Conservation (phyloP, 345 rosid species). For the Ceriops decandra region DNA sequence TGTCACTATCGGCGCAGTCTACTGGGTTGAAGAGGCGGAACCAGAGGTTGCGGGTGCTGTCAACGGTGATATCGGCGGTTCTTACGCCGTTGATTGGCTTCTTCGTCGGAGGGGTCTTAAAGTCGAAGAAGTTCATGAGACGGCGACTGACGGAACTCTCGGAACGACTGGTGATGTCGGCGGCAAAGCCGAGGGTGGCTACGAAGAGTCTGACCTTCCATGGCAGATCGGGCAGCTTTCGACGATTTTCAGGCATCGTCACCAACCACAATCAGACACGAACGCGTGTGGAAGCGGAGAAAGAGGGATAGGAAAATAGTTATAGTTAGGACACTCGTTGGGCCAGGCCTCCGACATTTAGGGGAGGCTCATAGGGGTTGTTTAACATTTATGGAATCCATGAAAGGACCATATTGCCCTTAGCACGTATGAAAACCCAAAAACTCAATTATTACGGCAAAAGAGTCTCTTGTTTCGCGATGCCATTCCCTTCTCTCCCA, state of each 20-base stretch:
- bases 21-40: conserved; percentile 33
- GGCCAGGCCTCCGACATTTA: too few species aligned
- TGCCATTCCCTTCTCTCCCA: too few species aligned
- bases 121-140: conserved; percentile 1
- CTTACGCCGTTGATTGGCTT: conserved; percentile 6
- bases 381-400: accelerated
- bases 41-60: conserved; percentile 23
- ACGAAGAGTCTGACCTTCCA: conserved; percentile 7
- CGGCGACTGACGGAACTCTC: conserved; percentile 1
- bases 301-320: too few species aligned
- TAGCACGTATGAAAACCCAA: accelerated
- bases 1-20: background rate
- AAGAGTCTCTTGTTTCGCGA: too few species aligned
- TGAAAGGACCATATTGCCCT: too few species aligned
- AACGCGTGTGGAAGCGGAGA: too few species aligned
- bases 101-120: background rate
- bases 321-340: too few species aligned
- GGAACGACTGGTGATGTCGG: background rate
- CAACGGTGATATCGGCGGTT: conserved; percentile 25
- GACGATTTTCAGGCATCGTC: background rate
- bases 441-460: too few species aligned
- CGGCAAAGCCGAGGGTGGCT: background rate
- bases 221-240: background rate
- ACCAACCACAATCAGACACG: background rate
- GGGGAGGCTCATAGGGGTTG: too few species aligned